Conservation (phyloP, 345 rosid species). For the Brassica napus region DNA sequence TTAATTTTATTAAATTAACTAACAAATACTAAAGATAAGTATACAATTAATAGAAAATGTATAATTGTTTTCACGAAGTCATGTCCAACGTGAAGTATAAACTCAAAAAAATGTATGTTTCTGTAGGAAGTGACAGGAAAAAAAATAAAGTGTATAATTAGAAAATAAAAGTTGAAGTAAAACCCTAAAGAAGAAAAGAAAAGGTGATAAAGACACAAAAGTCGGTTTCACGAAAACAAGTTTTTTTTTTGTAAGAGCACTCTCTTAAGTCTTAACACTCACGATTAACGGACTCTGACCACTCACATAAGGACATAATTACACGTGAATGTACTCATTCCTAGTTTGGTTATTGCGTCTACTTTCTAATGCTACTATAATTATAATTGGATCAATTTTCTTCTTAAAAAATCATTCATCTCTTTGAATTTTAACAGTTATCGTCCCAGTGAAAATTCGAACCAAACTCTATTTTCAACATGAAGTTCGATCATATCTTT, state of each 20-base stretch:
- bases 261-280: conserved; percentile 32
- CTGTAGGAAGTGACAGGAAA: conserved; percentile 4
- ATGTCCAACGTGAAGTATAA: conserved; percentile 12
- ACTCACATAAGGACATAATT: conserved; percentile 24
- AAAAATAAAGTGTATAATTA: background rate
- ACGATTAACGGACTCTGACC: conserved; percentile 45
- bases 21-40: background rate
- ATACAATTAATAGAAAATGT: background rate
- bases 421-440: conserved; percentile 24
- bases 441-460: conserved; percentile 18
- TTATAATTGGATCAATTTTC: conserved; percentile 27
- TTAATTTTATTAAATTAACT: background rate
- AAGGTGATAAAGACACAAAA: conserved; percentile 25
- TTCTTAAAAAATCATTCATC: conserved; percentile 29
- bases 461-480: conserved; percentile 24
- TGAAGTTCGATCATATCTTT: conserved; percentile 3
- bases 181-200: conserved; percentile 38
- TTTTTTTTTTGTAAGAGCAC: conserved; percentile 19
- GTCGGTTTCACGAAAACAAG: conserved; percentile 22
- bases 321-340: conserved; percentile 27
- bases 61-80: background rate
- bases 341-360: conserved; percentile 8
- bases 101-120: conserved; percentile 1
- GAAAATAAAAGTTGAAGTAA: conserved; percentile 36
- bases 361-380: conserved; percentile 13